These are phyloP conservation scores for Penicillium cinerascens DNA, from an alignment of 495 filamentous ascomycete genomes.

Conservation along the genomic window DNA sequence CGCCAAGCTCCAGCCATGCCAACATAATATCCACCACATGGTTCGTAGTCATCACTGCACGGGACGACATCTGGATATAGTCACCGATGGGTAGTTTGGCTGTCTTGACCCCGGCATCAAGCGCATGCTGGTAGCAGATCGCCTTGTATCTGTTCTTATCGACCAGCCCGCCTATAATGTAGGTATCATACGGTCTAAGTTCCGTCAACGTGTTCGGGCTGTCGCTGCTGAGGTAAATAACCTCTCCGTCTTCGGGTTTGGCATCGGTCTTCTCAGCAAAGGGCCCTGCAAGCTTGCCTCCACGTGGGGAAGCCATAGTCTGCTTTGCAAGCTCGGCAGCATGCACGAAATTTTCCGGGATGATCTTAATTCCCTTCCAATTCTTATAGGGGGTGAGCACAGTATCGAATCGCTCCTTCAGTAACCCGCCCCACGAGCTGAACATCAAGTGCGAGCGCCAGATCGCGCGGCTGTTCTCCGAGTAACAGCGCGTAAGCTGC, in stretches of 20 bases:
- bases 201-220: constrained; percentile 74
- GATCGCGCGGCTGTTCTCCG: constrained; percentile 67
- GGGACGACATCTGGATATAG: constrained; percentile 82
- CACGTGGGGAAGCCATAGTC: constrained; percentile 52
- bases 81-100: constrained; percentile 91
- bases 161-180: constrained; percentile 92
- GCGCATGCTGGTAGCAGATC: constrained; percentile 80
- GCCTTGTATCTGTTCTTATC: constrained; percentile 96
- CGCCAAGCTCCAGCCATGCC: constrained; percentile 78
- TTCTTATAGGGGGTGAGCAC: constrained; percentile 60
- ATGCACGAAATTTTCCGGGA: constrained; percentile 64
- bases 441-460: constrained; percentile 68
- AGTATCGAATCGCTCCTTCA: constrained; percentile 77
- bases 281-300: constrained; percentile 52
- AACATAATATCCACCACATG: constrained; percentile 97
- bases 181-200: constrained; percentile 79
- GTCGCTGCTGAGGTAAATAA: constrained; percentile 88
- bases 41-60: constrained; percentile 83
- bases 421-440: constrained; percentile 68
- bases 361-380: constrained; percentile 76
- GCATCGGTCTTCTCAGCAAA: constrained; percentile 43
- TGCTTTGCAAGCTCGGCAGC: constrained; percentile 57
- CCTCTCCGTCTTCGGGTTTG: constrained; percentile 47
- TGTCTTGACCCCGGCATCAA: constrained; percentile 70
- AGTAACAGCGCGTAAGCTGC: constrained; percentile 85